phyloP scores from a whole-genome alignment of 768 basidiomycete genomes.

The Auricularia sp. region DNA sequence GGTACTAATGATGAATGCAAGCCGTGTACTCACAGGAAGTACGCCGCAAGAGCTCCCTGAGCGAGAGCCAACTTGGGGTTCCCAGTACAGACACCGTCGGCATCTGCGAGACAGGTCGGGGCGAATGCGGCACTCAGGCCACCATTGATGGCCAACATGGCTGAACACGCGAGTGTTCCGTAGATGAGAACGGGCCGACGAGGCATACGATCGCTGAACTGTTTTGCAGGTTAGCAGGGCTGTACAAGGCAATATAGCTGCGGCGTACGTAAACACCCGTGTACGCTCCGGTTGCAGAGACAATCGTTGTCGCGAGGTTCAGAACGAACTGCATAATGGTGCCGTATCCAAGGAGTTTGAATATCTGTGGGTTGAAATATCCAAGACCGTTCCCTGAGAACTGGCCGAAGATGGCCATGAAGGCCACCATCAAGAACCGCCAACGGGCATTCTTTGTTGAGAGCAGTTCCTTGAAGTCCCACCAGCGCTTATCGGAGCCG shows the following conservation, averaged over 20 bases:
- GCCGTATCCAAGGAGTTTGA: conserved; percentile 12
- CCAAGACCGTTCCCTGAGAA: conserved; percentile 48
- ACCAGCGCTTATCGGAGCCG: conserved; percentile 50
- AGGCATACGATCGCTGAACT: conserved; percentile 20
- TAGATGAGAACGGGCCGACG: conserved; percentile 22
- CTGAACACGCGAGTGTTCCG: conserved; percentile 20
- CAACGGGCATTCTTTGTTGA: conserved; percentile 39
- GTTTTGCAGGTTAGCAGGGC: conserved; percentile 1
- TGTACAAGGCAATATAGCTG: not conserved
- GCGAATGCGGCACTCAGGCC: conserved; percentile 13
- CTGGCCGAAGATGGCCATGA: conserved; percentile 40
- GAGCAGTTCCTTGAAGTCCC: conserved; percentile 38
- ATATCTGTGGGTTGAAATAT: conserved; percentile 25
- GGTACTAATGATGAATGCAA: too few relatives aligned
- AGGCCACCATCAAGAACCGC: conserved; percentile 19
- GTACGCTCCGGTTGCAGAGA: conserved; percentile 21
- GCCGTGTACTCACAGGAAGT: conserved; percentile 21
- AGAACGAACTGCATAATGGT: conserved; percentile 21
- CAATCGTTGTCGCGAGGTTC: conserved; percentile 24
- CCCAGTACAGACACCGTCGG: not conserved
- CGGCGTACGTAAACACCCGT: conserved; percentile 11
- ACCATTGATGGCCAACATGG: conserved; percentile 16
- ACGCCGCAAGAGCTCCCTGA: conserved; percentile 22
- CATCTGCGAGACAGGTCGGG: conserved; percentile 3
- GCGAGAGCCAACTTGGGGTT: conserved; percentile 14